phyloP scores from a whole-genome alignment of 108 stramenopile species.

The Skeletonema marinoi region DNA sequence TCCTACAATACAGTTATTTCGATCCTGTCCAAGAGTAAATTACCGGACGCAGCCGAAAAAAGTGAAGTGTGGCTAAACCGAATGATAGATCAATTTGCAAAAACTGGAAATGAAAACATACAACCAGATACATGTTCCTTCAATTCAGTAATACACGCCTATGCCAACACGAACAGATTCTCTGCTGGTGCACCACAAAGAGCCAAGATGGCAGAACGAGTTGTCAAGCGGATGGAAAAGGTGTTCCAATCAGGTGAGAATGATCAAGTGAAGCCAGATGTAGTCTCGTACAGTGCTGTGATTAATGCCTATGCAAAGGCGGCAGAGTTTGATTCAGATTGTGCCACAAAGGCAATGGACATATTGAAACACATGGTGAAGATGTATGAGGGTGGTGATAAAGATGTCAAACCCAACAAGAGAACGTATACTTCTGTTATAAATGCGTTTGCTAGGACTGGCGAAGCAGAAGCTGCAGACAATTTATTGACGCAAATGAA shows the following conservation, averaged over 20 bases:
- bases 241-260: slow-evolving; percentile 44
- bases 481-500: slow-evolving; percentile 67
- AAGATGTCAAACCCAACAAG: slow-evolving; percentile 29
- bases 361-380: slow-evolving; percentile 36
- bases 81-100: slow-evolving; percentile 39
- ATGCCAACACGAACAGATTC: slow-evolving; percentile 47
- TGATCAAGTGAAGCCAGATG: slow-evolving; percentile 53
- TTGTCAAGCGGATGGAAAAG: slow-evolving; percentile 59
- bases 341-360: slow-evolving; percentile 34
- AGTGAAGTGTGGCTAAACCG: slow-evolving; percentile 57
- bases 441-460: slow-evolving; percentile 19
- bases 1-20: slow-evolving; percentile 72
- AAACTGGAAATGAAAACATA: slow-evolving; percentile 19
- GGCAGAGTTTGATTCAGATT: slow-evolving; percentile 24
- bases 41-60: slow-evolving; percentile 39
- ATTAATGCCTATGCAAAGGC: slow-evolving; percentile 77
- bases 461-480: slow-evolving; percentile 45
- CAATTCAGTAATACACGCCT: slow-evolving; percentile 62
- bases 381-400: slow-evolving; percentile 22
- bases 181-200: slow-evolving; percentile 10
- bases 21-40: slow-evolving; percentile 46
- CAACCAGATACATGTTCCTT: slow-evolving; percentile 72
- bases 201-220: slow-evolving; percentile 55
- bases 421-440: slow-evolving; percentile 38
- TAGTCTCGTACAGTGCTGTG: slow-evolving; percentile 54